phyloP scores from a whole-genome alignment of 1,139 yeast species.

The Debaryomyces subglobosus region DNA sequence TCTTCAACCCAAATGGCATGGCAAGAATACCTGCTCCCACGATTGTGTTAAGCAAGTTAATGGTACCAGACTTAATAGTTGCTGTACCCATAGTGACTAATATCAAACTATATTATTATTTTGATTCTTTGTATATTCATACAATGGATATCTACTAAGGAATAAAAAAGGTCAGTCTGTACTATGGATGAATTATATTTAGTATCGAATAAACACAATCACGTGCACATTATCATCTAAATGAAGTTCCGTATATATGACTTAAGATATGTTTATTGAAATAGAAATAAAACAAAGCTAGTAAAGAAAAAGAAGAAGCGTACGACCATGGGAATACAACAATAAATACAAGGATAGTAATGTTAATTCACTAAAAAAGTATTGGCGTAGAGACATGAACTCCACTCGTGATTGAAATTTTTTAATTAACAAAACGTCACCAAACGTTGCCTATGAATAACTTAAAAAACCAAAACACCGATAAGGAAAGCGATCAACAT shows the following conservation, averaged over 20 bases:
- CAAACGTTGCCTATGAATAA: neutral
- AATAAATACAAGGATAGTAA: slow-evolving; percentile 3
- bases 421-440: slow-evolving; percentile 1
- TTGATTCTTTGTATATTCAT: neutral
- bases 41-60: slow-evolving; percentile 56
- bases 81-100: slow-evolving; percentile 25
- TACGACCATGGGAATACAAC: neutral
- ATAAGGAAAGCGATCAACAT: slow-evolving; percentile 59
- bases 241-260: neutral
- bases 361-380: slow-evolving; percentile 3
- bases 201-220: neutral
- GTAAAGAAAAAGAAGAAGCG: slow-evolving; percentile 1
- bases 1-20: slow-evolving; percentile 57
- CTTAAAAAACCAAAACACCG: slow-evolving; percentile 61
- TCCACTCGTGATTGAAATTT: neutral
- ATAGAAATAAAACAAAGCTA: neutral
- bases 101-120: neutral
- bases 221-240: neutral
- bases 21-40: slow-evolving; percentile 61
- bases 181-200: neutral
- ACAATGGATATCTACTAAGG: neutral
- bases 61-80: slow-evolving; percentile 52
- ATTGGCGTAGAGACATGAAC: neutral
- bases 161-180: neutral
- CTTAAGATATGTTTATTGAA: neutral